Evolutionary conservation across 1,139 yeast genomes (phyloP), one percentile per base, ranked within the genome.

Genomic region (Geotrichum aggregatum): DNA sequence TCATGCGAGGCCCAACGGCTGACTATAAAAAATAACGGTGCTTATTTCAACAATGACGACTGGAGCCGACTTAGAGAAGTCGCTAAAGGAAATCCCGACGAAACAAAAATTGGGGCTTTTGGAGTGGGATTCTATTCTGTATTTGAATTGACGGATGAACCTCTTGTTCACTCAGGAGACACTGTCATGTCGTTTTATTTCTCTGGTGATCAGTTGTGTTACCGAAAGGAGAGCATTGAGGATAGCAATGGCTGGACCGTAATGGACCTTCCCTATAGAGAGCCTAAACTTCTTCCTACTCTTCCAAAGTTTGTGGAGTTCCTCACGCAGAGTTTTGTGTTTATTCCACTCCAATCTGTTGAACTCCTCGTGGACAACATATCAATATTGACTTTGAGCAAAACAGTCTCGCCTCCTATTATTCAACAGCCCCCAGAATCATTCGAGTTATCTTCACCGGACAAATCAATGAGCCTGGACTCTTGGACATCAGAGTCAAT

Each of bases 71-170:
- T 72, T n/a, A 59, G 67, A 26, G 75, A 72, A 50, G 72, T 72
- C 49, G 76, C 76, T 2, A 69, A 71, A 49, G 76, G 76, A 1
- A 72, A 72, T 55, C 76, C 98, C 55, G 97, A 92, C 72, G 98
- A 91, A 59, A 84, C 96, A 56, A 92, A 91, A 88, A 92, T 92
- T 73, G 98, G 98, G 77, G 98, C 95, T 71, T 92, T 92, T 79
- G 98, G 98, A 77, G 98, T 92, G 61, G 98, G 98, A 73, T 92
- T 92, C 83, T 92, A 92, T 81, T 91, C 98, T 42, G 82, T 91
- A 60, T 92, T 92, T 82, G 87, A 92, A 76, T 94, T 92, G 67
- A 96, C 98, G 62, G 98, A 92, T 73, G 70, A 70, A 55, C 76
- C 76, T 1, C 61, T 72, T 24, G 75, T 71, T 2, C 71, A 68